phyloP scores from a whole-genome alignment of 2,329 filamentous ascomycete species.

The Verticillium albo-atrum region DNA sequence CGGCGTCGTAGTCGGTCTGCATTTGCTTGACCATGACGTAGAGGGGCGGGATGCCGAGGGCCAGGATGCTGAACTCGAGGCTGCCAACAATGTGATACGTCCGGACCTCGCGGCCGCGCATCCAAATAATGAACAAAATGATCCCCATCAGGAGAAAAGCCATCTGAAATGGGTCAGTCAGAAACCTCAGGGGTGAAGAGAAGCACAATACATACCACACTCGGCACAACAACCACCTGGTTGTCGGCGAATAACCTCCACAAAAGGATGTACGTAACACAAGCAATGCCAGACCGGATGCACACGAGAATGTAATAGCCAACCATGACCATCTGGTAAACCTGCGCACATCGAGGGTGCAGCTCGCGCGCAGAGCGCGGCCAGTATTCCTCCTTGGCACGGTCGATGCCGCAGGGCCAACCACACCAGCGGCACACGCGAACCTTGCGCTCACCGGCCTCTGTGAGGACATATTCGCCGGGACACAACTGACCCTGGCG shows the following conservation, averaged over 20 bases:
- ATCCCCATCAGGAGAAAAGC: constrained; percentile 26
- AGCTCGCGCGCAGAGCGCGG: not conserved
- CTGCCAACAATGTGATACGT: constrained; percentile 34
- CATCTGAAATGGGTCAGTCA: constrained; percentile 10
- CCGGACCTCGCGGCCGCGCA: constrained; percentile 25
- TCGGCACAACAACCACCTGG: constrained; percentile 25
- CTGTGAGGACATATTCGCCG: constrained; percentile 3
- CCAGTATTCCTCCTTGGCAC: not conserved
- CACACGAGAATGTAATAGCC: constrained; percentile 32
- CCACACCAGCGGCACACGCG: constrained; percentile 43
- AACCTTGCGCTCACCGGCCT: constrained; percentile 8
- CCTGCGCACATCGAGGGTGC: not conserved
- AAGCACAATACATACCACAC: constrained; percentile 24
- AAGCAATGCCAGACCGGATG: constrained; percentile 29
- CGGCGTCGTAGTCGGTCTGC: not conserved
- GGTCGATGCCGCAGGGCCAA: constrained; percentile 18
- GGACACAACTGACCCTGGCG: constrained; percentile 22
- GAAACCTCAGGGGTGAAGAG: too few species aligned
- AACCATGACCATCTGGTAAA: constrained; percentile 21
- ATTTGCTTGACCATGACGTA: constrained; percentile 12
- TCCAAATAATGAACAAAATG: not conserved
- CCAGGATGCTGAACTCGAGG: constrained; percentile 30
- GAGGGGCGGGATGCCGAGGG: constrained; percentile 22
- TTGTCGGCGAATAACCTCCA: constrained; percentile 30
- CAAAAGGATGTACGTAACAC: constrained; percentile 30